These are phyloP conservation scores for Fusarium fujikuroi DNA, from an alignment of 2,329 filamentous ascomycete genomes.

Conservation along the genomic window DNA sequence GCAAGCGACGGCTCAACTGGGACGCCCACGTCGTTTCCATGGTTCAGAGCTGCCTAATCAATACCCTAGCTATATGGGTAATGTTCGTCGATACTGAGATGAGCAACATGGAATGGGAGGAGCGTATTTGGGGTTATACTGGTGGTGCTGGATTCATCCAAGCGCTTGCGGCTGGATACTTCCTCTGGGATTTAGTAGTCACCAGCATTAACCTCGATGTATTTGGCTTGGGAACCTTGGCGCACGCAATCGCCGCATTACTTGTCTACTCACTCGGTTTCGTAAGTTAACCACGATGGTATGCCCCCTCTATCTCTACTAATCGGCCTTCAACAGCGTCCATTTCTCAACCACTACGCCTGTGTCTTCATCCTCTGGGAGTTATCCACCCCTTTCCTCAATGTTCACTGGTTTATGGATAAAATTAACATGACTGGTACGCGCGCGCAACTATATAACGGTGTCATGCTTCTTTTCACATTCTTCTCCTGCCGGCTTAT, in stretches of 20 bases:
- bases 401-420: conserved; percentile 93
- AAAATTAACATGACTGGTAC: conserved; percentile 85
- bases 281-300: conserved; percentile 62
- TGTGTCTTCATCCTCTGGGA: conserved; percentile 88
- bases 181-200: conserved; percentile 82
- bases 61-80: conserved; percentile 76
- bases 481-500: conserved; percentile 83
- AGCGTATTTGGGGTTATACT: conserved; percentile 82
- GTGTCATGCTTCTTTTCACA: conserved; percentile 74
- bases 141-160: conserved; percentile 78
- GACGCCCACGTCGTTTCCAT: conserved; percentile 88
- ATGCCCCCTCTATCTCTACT: neutral
- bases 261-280: conserved; percentile 82
- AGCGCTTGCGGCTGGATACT: conserved; percentile 82
- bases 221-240: conserved; percentile 80
- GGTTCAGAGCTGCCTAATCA: conserved; percentile 79
- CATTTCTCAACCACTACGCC: conserved; percentile 86
- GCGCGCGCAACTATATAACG: conserved; percentile 79
- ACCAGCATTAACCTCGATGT: conserved; percentile 74
- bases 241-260: conserved; percentile 79
- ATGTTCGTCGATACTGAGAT: conserved; percentile 76
- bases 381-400: conserved; percentile 84
- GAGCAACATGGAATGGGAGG: conserved; percentile 71
- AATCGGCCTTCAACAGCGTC: conserved; percentile 64
- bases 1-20: conserved; percentile 79